phyloP scores from a whole-genome alignment of 441 rosid genomes.

The Gossypium davidsonii region DNA sequence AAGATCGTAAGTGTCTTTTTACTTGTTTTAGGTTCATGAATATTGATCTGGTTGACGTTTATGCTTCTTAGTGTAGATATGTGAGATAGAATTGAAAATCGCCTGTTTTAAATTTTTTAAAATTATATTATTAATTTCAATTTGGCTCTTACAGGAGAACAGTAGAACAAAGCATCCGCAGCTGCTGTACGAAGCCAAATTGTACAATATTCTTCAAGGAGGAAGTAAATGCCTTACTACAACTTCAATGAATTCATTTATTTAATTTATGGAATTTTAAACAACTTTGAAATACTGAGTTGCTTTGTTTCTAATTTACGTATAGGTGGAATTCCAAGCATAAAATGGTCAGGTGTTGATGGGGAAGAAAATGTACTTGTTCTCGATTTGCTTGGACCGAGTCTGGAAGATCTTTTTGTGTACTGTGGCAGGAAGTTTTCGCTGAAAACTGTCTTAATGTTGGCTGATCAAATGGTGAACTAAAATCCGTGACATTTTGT shows the following conservation, averaged over 20 bases:
- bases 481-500: neutral
- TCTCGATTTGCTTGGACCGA: conserved; percentile 59
- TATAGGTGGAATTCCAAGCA: conserved; percentile 50
- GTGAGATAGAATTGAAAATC: neutral
- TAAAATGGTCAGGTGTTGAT: conserved; percentile 57
- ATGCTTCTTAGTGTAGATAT: neutral
- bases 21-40: neutral
- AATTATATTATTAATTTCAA: neutral
- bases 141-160: conserved; percentile 41
- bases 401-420: conserved; percentile 62
- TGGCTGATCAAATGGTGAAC: conserved; percentile 67
- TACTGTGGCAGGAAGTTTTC: conserved; percentile 68
- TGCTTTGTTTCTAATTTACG: neutral
- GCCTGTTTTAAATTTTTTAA: neutral
- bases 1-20: conserved; percentile 66
- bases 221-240: conserved; percentile 37
- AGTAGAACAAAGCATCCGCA: conserved; percentile 63
- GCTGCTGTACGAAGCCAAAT: conserved; percentile 57
- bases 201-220: conserved; percentile 58
- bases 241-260: neutral
- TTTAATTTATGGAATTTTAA: neutral
- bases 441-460: conserved; percentile 53
- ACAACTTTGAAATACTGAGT: neutral
- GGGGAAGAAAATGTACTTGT: conserved; percentile 53
- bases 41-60: conserved; percentile 12